Conservation (phyloP, 805 yeast species). For the Cyberlindnera euphorbiae region DNA sequence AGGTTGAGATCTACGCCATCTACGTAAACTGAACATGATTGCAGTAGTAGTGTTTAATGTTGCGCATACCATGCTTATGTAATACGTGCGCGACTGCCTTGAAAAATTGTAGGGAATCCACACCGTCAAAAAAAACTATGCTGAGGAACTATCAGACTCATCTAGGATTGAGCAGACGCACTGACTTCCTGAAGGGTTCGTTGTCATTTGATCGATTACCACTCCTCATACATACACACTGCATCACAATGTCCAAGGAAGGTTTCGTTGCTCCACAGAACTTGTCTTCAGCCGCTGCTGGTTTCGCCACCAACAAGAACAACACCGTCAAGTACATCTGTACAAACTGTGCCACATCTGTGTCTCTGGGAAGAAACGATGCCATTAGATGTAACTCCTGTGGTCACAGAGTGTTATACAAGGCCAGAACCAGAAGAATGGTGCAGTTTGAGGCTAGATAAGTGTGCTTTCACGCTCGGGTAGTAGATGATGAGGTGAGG, state of each 20-base stretch:
- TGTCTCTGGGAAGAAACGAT: constrained; percentile 85
- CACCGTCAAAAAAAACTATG: too few relatives aligned
- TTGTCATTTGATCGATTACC: too few relatives aligned
- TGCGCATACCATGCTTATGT: too few relatives aligned
- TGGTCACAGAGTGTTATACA: constrained; percentile 95
- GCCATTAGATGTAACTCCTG: constrained; percentile 98
- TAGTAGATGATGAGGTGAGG: not conserved
- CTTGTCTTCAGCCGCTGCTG: constrained; percentile 83
- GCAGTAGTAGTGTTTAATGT: too few relatives aligned
- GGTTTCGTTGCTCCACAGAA: constrained; percentile 82
- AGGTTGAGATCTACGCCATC: not conserved
- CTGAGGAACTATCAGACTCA: too few relatives aligned
- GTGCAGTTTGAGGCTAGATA: constrained; percentile 80
- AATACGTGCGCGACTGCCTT: not conserved
- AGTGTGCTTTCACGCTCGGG: not conserved
- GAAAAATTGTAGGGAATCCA: constrained; percentile 2
- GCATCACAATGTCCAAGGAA: constrained; percentile 54
- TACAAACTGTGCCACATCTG: constrained; percentile 91
- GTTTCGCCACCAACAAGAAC: constrained; percentile 60
- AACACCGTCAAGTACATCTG: constrained; percentile 91
- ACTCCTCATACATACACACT: not conserved
- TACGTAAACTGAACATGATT: not conserved
- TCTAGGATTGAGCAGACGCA: too few relatives aligned
- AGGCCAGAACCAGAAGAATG: constrained; percentile 97
- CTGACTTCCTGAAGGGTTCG: too few relatives aligned